A percentile compares a stretch with the other conserved stretches of the same genome.
Evolutionary conservation across 257 asterid species (phyloP).

Genomic region (Solanum microdontum): DNA sequence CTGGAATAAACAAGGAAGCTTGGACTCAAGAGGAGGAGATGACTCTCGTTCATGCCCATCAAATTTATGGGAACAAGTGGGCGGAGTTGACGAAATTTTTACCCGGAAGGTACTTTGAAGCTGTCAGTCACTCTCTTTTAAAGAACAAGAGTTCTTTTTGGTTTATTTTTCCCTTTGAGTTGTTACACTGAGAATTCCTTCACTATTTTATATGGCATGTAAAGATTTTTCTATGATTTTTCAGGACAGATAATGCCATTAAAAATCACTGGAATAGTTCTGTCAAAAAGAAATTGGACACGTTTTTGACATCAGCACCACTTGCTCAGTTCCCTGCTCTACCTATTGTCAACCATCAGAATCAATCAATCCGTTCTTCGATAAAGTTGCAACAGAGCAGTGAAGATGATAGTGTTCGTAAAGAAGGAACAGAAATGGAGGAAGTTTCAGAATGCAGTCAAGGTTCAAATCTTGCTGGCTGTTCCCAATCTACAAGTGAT

Average conservation of each 20-base stretch:
- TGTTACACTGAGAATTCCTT: not conserved
- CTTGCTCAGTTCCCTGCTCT: constrained; percentile 65
- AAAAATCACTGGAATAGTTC: constrained; percentile 96
- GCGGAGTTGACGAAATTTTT: constrained; percentile 83
- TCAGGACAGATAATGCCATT: constrained; percentile 90
- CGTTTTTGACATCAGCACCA: constrained; percentile 79
- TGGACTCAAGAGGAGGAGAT: constrained; percentile 96
- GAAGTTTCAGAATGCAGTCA: constrained; percentile 92
- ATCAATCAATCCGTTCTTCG: constrained; percentile 46
- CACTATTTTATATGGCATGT: constrained; percentile 5
- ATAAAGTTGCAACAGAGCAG: constrained; percentile 62
- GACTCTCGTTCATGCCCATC: constrained; percentile 78
- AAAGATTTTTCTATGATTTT: constrained; percentile 11
- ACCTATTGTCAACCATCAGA: constrained; percentile 35
- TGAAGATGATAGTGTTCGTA: constrained; percentile 46
- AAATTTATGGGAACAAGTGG: constrained; percentile 92
- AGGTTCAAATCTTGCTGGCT: constrained; percentile 36
- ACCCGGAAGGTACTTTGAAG: constrained; percentile 71
- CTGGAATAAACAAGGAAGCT: constrained; percentile 78
- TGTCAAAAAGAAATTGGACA: constrained; percentile 81
- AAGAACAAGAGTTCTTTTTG: not conserved
- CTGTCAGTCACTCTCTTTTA: constrained; percentile 1
- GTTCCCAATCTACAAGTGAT: constrained; percentile 45
- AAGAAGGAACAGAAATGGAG: constrained; percentile 49
- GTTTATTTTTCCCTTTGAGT: not conserved